Evolutionary conservation across 371 early-diverging fungal species (phyloP), one percentile per base, ranked within the genome.

Genomic region (Entomophthora muscae): DNA sequence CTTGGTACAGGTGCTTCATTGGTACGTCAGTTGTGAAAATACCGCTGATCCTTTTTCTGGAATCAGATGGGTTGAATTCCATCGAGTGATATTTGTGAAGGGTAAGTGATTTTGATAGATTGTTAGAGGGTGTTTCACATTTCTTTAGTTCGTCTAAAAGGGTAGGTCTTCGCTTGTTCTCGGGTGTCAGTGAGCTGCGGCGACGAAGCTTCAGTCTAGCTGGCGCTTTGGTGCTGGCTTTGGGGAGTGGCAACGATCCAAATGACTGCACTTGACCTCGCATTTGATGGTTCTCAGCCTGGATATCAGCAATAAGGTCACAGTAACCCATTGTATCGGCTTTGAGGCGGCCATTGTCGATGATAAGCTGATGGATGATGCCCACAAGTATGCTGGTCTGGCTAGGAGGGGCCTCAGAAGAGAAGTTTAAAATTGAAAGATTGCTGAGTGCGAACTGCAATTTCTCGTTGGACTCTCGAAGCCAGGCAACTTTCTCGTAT

Each of bases 311-410:
- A 27, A 58, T 24, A 12, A 30, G 21, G 31, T 58, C 59, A 22
- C 59, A 27, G 59, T 30, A 58, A 28, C 31, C 28, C 59, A 58
- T 58, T 17, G 31, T 27, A 27, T 58, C 59, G 0, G 59, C 3
- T 27, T 30, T 58, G 31, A 58, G 59, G 13, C 32, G 5, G 21
- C 31, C 31, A 22, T 58, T 58, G 23, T 21, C 24, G 31, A 7
- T 30, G 59, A 3, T 58, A 32, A 58, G 59, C 59, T 58, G 28
- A 21, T 58, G 24, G 32, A 58, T 30, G 17, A 58, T 27, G 59
- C 28, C 10, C 10, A 32, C 30, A 24, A 58, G 30, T 30, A 21
- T 58, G 7, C 22, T 22, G 3, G 31, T n/a, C 31, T 58, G 59
- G 31, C 31, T 23, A 3, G 24, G 59, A 21, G 31, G 21, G 30